These are phyloP conservation scores for Lentinula lateritia DNA, from an alignment of 768 basidiomycete species.

Conservation along the genomic window DNA sequence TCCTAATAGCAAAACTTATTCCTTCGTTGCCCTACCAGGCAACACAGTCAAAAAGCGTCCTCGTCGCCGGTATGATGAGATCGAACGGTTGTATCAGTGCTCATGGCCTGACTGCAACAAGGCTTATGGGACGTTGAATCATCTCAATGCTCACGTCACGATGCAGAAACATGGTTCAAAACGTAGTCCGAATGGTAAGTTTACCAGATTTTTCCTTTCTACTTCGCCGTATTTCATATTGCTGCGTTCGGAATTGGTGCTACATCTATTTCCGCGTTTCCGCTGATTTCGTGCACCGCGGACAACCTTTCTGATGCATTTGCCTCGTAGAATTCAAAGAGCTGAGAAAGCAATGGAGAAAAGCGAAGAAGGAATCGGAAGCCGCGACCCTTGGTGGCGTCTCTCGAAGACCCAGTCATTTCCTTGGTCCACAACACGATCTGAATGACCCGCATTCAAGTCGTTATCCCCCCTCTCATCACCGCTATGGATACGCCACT, in stretches of 20 bases:
- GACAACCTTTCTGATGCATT: slow-evolving; percentile 8
- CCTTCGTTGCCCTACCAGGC: slow-evolving; percentile 77
- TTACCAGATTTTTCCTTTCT: neutral
- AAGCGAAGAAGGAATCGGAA: slow-evolving; percentile 77
- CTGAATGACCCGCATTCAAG: neutral
- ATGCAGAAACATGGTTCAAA: slow-evolving; percentile 96
- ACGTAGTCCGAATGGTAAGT: slow-evolving; percentile 82
- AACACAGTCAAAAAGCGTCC: slow-evolving; percentile 81
- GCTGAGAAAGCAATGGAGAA: slow-evolving; percentile 93
- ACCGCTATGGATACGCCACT: neutral
- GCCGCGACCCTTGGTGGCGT: slow-evolving; percentile 6
- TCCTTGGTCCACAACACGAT: neutral
- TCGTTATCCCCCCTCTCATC: slow-evolving; percentile 4
- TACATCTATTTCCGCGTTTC: slow-evolving; percentile 4
- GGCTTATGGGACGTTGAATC: slow-evolving; percentile 92
- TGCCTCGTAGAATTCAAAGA: slow-evolving; percentile 86
- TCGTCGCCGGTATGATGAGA: slow-evolving; percentile 88
- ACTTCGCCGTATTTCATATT: slow-evolving; percentile 11
- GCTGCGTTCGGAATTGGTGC: neutral
- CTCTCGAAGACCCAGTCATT: neutral
- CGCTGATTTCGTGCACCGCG: slow-evolving; percentile 5
- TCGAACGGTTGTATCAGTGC: slow-evolving; percentile 89
- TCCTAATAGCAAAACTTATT: slow-evolving; percentile 64
- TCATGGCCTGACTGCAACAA: slow-evolving; percentile 75
- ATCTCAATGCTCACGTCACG: slow-evolving; percentile 96